Evolutionary conservation across 805 yeast genomes (phyloP).

Genomic region (Schizosaccharomyces pombe): DNA sequence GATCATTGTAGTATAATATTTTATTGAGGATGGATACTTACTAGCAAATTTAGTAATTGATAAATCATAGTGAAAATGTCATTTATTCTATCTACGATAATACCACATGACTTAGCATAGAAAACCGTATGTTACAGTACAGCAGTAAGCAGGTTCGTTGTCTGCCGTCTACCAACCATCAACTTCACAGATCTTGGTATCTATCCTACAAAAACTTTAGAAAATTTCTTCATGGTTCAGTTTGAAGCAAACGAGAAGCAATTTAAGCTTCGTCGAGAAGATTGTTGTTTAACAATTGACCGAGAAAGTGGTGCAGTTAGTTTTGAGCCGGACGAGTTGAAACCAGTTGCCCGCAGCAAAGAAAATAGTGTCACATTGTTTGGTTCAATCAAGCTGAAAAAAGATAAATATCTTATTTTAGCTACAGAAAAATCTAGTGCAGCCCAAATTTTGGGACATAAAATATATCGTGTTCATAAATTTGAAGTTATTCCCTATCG

Average conservation of each 20-base stretch:
- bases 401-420: slow-evolving; percentile 43
- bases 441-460: slow-evolving; percentile 38
- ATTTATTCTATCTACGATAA: no score
- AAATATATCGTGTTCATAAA: slow-evolving; percentile 27
- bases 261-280: slow-evolving; percentile 1
- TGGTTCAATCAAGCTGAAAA: slow-evolving; percentile 50
- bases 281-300: background rate
- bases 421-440: slow-evolving; percentile 39
- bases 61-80: no score
- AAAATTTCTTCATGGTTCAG: no score
- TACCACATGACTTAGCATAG: no score
- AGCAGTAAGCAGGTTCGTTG: no score
- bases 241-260: background rate
- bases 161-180: no score
- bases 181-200: no score
- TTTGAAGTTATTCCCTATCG: slow-evolving; percentile 30
- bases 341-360: background rate
- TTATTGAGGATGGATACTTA: no score
- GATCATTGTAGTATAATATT: no score
- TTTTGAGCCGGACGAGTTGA: background rate
- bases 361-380: background rate
- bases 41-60: no score
- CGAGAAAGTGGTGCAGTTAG: background rate
- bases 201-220: no score
- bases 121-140: no score